A percentile compares a stretch with the other conserved stretches of the same genome.
These are phyloP conservation scores for Cydonia oblonga DNA, from an alignment of 331 rosid genomes.

Conservation along the genomic window DNA sequence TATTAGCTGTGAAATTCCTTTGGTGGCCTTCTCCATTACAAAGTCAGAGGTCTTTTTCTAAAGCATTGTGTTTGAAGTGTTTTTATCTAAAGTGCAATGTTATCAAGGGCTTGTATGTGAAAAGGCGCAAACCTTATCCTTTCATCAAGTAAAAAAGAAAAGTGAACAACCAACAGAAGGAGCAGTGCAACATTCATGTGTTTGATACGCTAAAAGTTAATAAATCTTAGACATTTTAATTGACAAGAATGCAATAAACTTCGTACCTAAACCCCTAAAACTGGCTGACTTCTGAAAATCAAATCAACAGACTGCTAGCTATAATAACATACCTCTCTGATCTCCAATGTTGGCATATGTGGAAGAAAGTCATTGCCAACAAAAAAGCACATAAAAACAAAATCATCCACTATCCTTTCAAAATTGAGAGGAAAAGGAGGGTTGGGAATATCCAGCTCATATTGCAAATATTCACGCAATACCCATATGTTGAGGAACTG, in stretches of 20 bases:
- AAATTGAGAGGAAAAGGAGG: conserved; percentile 68
- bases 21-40: not conserved
- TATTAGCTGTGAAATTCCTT: not conserved
- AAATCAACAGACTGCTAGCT: conserved; percentile 12
- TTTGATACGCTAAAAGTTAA: not conserved
- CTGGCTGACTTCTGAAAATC: not conserved
- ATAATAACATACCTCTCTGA: conserved; percentile 66
- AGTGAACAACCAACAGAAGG: not conserved
- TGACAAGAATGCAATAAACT: not conserved
- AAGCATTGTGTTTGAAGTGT: not conserved
- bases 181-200: not conserved
- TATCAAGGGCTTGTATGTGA: not conserved
- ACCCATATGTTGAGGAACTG: conserved; percentile 90
- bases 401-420: conserved; percentile 66
- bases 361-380: conserved; percentile 96
- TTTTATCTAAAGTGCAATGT: not conserved
- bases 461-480: conserved; percentile 81
- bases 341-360: conserved; percentile 94
- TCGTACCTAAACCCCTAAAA: not conserved
- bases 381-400: conserved; percentile 72
- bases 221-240: not conserved
- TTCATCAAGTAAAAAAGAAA: not conserved
- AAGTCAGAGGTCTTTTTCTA: not conserved
- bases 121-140: not conserved
- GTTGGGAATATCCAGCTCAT: conserved; percentile 58